Evolutionary conservation across 1,284 basidiomycete genomes (phyloP).

Genomic region (Cutaneotrichosporon arboriforme): DNA sequence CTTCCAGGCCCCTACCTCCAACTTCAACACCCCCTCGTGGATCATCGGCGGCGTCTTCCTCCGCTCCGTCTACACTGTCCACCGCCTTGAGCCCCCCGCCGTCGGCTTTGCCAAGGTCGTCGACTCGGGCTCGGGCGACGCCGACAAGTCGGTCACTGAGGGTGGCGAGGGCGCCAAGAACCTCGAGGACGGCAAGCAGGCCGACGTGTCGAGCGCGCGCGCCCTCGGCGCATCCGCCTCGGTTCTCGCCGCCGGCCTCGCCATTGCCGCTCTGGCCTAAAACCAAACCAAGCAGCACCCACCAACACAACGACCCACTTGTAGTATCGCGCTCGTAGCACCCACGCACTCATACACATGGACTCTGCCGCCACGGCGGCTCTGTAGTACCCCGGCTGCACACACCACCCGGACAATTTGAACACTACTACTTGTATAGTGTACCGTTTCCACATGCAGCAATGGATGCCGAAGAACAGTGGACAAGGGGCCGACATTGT

Average conservation of each 20-base stretch:
- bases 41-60: slow-evolving; percentile 47
- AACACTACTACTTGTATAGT: too few species aligned
- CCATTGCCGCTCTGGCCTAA: not conserved
- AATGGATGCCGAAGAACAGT: too few species aligned
- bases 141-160: not conserved
- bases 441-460: too few species aligned
- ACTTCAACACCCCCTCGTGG: slow-evolving; percentile 48
- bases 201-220: not conserved
- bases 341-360: too few species aligned
- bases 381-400: too few species aligned
- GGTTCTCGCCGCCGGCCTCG: not conserved
- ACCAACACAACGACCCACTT: too few species aligned
- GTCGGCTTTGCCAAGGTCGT: slow-evolving; percentile 69
- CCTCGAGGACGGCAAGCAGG: not conserved
- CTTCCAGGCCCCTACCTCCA: not conserved
- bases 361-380: too few species aligned
- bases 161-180: not conserved
- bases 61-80: slow-evolving; percentile 89
- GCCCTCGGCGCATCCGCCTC: not conserved
- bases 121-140: not conserved
- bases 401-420: too few species aligned
- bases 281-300: too few species aligned
- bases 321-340: too few species aligned
- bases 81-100: slow-evolving; percentile 65
- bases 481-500: too few species aligned